These are phyloP conservation scores for Acacia acuminata DNA, from an alignment of 306 rosid species.

Conservation along the genomic window DNA sequence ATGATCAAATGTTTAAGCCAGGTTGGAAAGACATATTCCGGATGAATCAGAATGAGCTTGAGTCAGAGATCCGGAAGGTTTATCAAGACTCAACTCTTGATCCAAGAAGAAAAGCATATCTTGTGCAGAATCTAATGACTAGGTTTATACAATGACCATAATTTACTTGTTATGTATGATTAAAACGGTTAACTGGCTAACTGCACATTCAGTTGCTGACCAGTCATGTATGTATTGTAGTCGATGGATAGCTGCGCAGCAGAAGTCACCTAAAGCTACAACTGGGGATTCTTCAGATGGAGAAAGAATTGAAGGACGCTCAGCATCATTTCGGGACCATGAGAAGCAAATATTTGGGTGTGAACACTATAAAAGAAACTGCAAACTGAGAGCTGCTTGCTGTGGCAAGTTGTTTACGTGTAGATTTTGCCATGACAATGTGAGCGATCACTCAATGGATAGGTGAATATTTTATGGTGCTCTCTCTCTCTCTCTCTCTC, in stretches of 20 bases:
- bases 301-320: conserved; percentile 60
- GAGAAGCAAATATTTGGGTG: conserved; percentile 83
- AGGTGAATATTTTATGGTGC: conserved; percentile 54
- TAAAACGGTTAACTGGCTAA: conserved; percentile 27
- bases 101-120: conserved; percentile 98
- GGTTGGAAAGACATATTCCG: conserved; percentile 99
- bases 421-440: conserved; percentile 98
- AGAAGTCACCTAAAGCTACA: conserved; percentile 74
- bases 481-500: background rate
- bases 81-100: conserved; percentile 92
- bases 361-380: conserved; percentile 98
- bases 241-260: conserved; percentile 99
- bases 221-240: conserved; percentile 46
- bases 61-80: conserved; percentile 95
- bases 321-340: conserved; percentile 68
- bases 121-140: conserved; percentile 98
- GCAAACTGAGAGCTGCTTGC: conserved; percentile 96
- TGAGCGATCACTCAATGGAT: conserved; percentile 98
- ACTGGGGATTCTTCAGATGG: conserved; percentile 65
- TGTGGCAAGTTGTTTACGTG: conserved; percentile 93
- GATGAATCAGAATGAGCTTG: conserved; percentile 97
- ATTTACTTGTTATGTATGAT: conserved; percentile 23
- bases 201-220: conserved; percentile 29
- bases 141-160: conserved; percentile 55
- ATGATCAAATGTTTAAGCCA: conserved; percentile 97